These are phyloP conservation scores for Alisma plantagoaquatica DNA, from an alignment of 106 monocot genomes.

Conservation along the genomic window DNA sequence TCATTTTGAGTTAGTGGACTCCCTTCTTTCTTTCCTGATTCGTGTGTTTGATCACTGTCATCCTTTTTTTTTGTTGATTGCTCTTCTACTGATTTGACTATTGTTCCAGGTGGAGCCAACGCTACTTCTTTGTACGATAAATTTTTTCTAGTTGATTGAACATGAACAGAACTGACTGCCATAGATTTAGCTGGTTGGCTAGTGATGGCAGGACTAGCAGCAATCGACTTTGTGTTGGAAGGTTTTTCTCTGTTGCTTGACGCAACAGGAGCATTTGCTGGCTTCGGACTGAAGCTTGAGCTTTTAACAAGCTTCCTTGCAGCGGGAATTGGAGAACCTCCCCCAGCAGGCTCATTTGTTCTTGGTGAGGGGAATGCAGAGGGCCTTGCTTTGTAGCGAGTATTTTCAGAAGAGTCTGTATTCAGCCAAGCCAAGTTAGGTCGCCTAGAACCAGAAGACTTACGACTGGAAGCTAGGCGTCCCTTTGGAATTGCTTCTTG, in stretches of 20 bases:
- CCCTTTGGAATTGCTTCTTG: constrained; percentile 87
- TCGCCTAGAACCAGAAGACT: constrained; percentile 38
- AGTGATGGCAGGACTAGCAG: constrained; percentile 29
- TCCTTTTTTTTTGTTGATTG: no score
- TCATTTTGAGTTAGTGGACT: no score
- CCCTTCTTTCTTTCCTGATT: no score
- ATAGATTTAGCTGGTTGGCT: constrained; percentile 20
- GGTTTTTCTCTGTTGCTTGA: constrained; percentile 30
- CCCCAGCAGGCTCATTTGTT: constrained; percentile 22
- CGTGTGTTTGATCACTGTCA: no score
- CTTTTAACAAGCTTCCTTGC: constrained; percentile 46
- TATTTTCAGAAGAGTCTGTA: constrained; percentile 47
- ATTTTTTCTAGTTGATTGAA: constrained; percentile 34
- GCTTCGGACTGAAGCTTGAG: constrained; percentile 54
- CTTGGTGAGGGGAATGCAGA: constrained; percentile 40
- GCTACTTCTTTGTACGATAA: constrained; percentile 98
- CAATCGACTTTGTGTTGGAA: constrained; percentile 17
- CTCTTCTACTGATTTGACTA: constrained; percentile 43
- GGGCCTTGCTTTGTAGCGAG: constrained; percentile 25
- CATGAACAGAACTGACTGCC: constrained; percentile 17
- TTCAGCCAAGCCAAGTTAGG: constrained; percentile 75
- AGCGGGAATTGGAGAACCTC: constrained; percentile 17
- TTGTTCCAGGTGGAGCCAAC: constrained; percentile 75
- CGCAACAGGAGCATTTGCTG: constrained; percentile 1
- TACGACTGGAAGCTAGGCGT: constrained; percentile 39